phyloP scores from a whole-genome alignment of 306 rosid genomes.

The Quercus suber region DNA sequence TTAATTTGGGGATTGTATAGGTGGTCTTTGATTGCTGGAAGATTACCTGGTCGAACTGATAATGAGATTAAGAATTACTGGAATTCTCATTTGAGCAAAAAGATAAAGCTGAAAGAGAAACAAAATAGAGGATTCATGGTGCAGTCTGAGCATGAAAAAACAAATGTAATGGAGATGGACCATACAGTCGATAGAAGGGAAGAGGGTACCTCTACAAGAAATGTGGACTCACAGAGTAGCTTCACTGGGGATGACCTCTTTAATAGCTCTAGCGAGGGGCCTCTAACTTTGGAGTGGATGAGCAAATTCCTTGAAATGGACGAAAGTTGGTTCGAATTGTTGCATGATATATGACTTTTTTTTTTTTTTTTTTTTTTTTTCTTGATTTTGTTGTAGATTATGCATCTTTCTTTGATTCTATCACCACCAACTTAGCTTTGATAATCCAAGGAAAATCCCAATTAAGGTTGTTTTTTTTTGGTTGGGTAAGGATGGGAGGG shows the following conservation, averaged over 20 bases:
- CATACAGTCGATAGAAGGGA: neutral
- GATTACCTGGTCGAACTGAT: conserved; percentile 45
- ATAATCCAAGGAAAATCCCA: conserved; percentile 14
- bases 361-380: neutral
- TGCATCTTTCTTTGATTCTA: neutral
- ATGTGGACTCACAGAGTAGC: neutral
- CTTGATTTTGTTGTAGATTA: neutral
- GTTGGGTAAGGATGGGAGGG: neutral
- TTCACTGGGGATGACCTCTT: conserved; percentile 5
- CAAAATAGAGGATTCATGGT: conserved; percentile 2
- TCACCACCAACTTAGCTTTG: neutral
- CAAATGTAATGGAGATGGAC: neutral
- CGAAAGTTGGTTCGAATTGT: conserved; percentile 31
- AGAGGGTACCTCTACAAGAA: neutral
- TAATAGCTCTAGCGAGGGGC: conserved; percentile 5
- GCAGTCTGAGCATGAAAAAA: conserved; percentile 9
- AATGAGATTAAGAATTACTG: conserved; percentile 44
- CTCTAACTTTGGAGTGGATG: conserved; percentile 36
- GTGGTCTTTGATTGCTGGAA: conserved; percentile 45
- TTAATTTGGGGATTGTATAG: neutral
- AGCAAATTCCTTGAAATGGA: conserved; percentile 39
- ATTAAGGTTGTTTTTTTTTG: neutral
- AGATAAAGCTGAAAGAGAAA: conserved; percentile 23
- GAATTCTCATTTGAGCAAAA: conserved; percentile 48
- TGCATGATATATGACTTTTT: neutral